Evolutionary conservation across 768 basidiomycete species (phyloP), one percentile per base, ranked within the genome.

Genomic region (Pholiota molesta): DNA sequence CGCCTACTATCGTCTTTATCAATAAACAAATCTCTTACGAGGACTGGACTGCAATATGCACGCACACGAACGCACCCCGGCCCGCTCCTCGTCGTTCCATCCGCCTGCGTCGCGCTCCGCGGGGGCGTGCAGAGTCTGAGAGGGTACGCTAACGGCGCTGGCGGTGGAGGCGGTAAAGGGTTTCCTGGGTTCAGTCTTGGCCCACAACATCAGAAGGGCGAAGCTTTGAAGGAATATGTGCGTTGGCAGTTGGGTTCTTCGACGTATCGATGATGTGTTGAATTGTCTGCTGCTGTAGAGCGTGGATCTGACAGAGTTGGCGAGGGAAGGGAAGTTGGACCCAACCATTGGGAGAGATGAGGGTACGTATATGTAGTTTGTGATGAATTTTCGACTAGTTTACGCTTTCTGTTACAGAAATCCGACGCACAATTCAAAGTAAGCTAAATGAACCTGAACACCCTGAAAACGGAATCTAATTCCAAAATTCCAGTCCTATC

Each of bases 361-460:
- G 77, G 92, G 91, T 83, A 63, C 17, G 79, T 66, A 4, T 2
- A 8, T 21, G 2, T 39, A 31, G 19, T 9, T 11, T n/a, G n/a
- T n/a, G n/a, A n/a, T n/a, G n/a, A n/a, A n/a, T n/a, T n/a, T n/a
- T n/a, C n/a, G n/a, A n/a, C n/a, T 39, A 42, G 59, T 2, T 10
- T 23, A 31, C 39, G 5, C 39, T 56, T 2, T 62, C 47, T 49
- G 23, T 28, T 49, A 5, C 23, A 83, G 94, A 97, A 77, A 97
- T 97, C 63, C 84, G 93, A 9, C 80, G 95, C 53, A 96, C 94
- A 1, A 90, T 97, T 61, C 95, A 97, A 75, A 96, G 92, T 92
- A 66, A 74, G 88, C 74, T 47, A 7, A 65, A 26, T 6, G 23
- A 3, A 39, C 9, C 21, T 6, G 37, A 9, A 23, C 9, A 2